Evolutionary conservation across 1,284 basidiomycete genomes (phyloP).

Genomic region (Ceratorhiza oryzae-sativae): DNA sequence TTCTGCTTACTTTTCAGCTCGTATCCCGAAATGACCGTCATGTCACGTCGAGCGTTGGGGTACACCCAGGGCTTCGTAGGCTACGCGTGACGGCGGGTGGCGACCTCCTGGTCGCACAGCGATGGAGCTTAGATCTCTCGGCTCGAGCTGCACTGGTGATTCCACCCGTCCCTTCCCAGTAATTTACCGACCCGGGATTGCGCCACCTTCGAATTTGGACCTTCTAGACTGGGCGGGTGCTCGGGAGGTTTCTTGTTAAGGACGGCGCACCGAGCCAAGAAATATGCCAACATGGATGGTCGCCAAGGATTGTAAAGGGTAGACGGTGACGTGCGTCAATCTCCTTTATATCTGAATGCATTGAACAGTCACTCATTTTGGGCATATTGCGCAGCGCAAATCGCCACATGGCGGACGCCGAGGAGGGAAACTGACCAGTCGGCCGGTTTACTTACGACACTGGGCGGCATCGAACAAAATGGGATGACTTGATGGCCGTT

Average conservation of each 20-base stretch:
- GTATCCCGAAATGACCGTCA: background rate
- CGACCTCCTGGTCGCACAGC: background rate
- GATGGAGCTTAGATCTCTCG: too few relatives aligned
- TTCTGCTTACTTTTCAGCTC: too few relatives aligned
- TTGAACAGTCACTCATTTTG: background rate
- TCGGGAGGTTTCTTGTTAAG: background rate
- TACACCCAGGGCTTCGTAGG: constrained; percentile 1
- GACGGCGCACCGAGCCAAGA: background rate
- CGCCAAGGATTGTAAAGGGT: background rate
- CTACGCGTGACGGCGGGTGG: background rate
- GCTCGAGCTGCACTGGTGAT: background rate
- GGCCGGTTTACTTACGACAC: background rate
- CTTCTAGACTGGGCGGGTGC: background rate
- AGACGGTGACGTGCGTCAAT: background rate
- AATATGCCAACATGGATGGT: background rate
- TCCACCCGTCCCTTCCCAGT: background rate
- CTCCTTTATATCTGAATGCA: background rate
- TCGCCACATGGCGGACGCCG: background rate
- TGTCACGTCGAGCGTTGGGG: background rate
- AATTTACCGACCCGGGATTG: background rate
- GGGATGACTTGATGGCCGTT: background rate
- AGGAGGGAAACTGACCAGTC: background rate
- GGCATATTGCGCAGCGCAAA: background rate
- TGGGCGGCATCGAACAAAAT: background rate
- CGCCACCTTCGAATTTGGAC: background rate